phyloP scores from a whole-genome alignment of 306 rosid genomes.

The Cicer pinnatifidum region DNA sequence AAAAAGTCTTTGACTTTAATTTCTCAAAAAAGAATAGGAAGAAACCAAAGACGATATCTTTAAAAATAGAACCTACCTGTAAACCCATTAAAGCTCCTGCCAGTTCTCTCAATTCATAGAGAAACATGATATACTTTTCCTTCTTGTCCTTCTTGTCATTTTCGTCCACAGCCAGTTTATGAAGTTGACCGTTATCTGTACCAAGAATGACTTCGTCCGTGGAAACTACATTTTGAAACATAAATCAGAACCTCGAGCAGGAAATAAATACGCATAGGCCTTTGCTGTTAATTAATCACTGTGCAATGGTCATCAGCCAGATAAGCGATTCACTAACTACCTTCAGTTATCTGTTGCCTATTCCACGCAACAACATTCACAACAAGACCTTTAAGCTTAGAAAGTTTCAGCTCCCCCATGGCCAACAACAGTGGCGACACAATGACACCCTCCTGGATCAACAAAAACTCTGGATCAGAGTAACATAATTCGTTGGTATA shows the following conservation, averaged over 20 bases:
- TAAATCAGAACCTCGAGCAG: constrained; percentile 41
- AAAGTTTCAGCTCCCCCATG: too few relatives aligned
- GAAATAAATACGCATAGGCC: constrained; percentile 19
- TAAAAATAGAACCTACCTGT: constrained; percentile 58
- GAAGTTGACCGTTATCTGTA: constrained; percentile 83
- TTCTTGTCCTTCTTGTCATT: constrained; percentile 92
- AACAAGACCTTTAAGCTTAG: constrained; percentile 83
- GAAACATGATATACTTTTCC: constrained; percentile 85
- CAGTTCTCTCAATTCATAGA: constrained; percentile 71
- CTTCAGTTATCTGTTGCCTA: constrained; percentile 89
- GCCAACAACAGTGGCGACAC: too few relatives aligned
- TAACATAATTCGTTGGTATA: too few relatives aligned
- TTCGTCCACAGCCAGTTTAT: constrained; percentile 89
- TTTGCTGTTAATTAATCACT: constrained; percentile 16
- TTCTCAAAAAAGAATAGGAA: constrained; percentile 22
- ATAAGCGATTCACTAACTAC: constrained; percentile 47
- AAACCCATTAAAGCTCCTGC: constrained; percentile 88
- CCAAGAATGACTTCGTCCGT: constrained; percentile 92
- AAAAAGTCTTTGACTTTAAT: constrained; percentile 23
- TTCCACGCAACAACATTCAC: constrained; percentile 97
- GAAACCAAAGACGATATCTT: constrained; percentile 33
- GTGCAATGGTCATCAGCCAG: constrained; percentile 21
- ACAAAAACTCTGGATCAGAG: too few relatives aligned
- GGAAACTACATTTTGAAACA: constrained; percentile 60
- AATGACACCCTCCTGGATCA: too few relatives aligned